phyloP scores from a whole-genome alignment of 441 rosid species.

The Brassica hybrid region DNA sequence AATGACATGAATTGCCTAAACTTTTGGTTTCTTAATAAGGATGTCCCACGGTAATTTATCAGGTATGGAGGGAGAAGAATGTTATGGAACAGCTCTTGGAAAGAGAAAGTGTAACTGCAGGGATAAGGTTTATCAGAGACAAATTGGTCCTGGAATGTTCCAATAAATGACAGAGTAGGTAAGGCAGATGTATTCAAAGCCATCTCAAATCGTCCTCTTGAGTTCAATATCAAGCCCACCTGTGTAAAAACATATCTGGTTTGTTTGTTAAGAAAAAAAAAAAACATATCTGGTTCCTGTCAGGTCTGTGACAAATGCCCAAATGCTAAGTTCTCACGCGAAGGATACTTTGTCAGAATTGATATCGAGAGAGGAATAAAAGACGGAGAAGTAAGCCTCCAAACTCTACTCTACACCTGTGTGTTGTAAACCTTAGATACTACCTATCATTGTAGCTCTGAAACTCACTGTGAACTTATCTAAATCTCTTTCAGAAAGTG shows the following conservation, averaged over 20 bases:
- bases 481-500: constrained; percentile 57
- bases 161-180: too few species aligned
- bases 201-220: not conserved
- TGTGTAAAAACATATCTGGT: constrained; percentile 2
- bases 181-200: too few species aligned
- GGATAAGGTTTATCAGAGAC: too few species aligned
- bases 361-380: constrained; percentile 98
- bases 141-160: too few species aligned
- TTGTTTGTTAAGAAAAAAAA: too few species aligned
- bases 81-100: too few species aligned
- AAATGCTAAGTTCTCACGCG: constrained; percentile 80
- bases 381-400: constrained; percentile 85
- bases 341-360: constrained; percentile 82
- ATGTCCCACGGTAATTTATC: too few species aligned
- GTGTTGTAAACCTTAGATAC: not conserved
- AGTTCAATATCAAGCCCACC: constrained; percentile 14
- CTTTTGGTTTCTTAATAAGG: too few species aligned
- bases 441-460: not conserved
- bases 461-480: constrained; percentile 11
- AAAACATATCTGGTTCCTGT: constrained; percentile 16
- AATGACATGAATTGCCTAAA: too few species aligned
- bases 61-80: too few species aligned
- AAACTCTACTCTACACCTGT: constrained; percentile 2
- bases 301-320: constrained; percentile 97
- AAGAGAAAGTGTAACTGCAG: too few species aligned